Base-by-base conservation (phyloP, 1,139 yeast species). In the Geotrichum histeridarum region DNA sequence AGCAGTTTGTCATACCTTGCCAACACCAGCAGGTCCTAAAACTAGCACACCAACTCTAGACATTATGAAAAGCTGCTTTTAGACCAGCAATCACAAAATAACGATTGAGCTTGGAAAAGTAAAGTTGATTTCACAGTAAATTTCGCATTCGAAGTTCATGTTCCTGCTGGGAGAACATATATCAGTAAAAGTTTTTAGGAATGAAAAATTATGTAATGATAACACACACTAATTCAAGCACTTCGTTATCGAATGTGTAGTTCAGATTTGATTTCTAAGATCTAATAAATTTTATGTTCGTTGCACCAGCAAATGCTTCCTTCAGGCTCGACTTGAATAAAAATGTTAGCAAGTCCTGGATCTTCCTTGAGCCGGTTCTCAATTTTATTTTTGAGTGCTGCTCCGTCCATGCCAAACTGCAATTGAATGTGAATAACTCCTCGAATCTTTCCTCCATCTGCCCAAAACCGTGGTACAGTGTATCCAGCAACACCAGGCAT, bases 1-100 rank as follows among this genome's bases (percentile, higher is more conserved):
- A 11, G 37, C 6, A 7, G 3, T 3, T 33, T 11, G 12, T 15
- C 22, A 30, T 51, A 71, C 73, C 60, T 84, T 93, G 9, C 99
- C 99, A 12, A 86, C 98, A 38, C 99, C 99, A 0, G 99, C 99
- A 14, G 99, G 99, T 0, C 99, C 99, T 61, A 93, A 72, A 2
- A 93, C 96, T 61, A 93, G 73, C n/a, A 90, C 94, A 55, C 98
- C 99, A 1, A 90, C 96, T 72, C 96, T 77, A 2, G 97, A 89
- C 99, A 93, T 93, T 11, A n/a, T 57, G 17, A 9, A 14, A 22
- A 5, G 27, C 5, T 22, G 27, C 27, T 22, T 22, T 22, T 22
- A 22, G 27, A 22, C 27, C 27, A 22, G 4, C 27, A 22, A 22
- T 22, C 27, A 22, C 27, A 22, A 22, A 22, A 22, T 22, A 22